phyloP scores from a whole-genome alignment of 1,139 yeast genomes.

The Protomyces inouyei region DNA sequence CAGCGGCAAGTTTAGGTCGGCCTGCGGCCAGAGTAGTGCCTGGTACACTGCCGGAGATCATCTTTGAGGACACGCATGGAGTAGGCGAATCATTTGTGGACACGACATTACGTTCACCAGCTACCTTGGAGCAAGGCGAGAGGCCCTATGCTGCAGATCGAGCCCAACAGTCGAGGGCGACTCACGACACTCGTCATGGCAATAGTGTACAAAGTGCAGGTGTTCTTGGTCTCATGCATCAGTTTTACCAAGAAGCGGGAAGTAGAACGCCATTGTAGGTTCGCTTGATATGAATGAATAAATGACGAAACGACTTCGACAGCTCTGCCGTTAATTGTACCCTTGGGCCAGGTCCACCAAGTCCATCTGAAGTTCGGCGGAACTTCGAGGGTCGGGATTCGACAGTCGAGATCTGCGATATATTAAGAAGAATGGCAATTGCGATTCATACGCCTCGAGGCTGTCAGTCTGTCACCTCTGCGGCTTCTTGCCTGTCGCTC shows the following conservation, averaged over 20 bases:
- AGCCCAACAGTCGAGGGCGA: not conserved
- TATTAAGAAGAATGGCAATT: no score
- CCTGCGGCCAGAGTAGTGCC: not conserved
- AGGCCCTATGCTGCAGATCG: not conserved
- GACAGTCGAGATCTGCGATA: no score
- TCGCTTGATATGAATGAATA: not conserved
- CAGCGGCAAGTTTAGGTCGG: not conserved
- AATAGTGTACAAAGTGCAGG: conserved; percentile 6
- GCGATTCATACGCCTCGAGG: no score
- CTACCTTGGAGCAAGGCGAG: not conserved
- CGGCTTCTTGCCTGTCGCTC: no score
- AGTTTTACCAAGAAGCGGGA: conserved; percentile 26
- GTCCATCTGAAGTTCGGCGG: no score
- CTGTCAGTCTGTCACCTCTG: no score
- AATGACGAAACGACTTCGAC: not conserved
- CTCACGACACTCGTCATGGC: not conserved
- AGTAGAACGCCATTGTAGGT: not conserved
- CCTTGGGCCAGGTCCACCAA: no score
- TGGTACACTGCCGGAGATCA: not conserved
- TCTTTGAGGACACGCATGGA: not conserved
- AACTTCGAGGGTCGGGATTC: no score
- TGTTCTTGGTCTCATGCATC: conserved; percentile 24
- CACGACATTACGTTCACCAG: conserved; percentile 4
- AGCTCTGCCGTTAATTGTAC: no score
- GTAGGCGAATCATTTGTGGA: conserved; percentile 10